A percentile compares a stretch with the other conserved stretches of the same genome.
These are phyloP conservation scores for Fusarium citri DNA, from an alignment of 2,329 filamentous ascomycete genomes.

Conservation along the genomic window DNA sequence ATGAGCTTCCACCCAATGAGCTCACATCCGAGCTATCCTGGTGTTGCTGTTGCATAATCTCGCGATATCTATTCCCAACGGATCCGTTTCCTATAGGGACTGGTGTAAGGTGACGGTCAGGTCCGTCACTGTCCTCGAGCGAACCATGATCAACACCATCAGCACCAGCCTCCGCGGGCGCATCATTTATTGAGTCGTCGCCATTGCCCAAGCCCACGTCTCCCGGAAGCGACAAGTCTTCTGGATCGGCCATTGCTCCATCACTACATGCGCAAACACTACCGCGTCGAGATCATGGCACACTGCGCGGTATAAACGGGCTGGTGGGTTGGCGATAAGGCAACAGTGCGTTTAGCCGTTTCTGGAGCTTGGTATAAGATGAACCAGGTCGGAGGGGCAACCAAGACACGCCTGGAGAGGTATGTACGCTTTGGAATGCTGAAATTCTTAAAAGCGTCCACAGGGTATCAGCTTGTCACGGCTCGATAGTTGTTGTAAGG, in stretches of 20 bases:
- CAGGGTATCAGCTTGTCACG: background rate
- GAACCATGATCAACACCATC: constrained; percentile 39
- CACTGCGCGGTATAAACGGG: constrained; percentile 38
- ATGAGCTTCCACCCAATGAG: constrained; percentile 59
- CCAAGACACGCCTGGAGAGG: constrained; percentile 6
- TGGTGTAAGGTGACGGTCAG: constrained; percentile 34
- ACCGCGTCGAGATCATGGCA: constrained; percentile 45
- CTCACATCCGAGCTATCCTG: constrained; percentile 64
- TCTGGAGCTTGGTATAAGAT: constrained; percentile 40
- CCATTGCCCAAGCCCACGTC: constrained; percentile 57
- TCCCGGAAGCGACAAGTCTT: constrained; percentile 57
- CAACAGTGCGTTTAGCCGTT: constrained; percentile 25
- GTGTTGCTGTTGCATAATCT: constrained; percentile 56
- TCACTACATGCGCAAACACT: constrained; percentile 50
- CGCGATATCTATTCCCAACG: constrained; percentile 57
- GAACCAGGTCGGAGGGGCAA: constrained; percentile 33
- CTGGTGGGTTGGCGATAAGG: constrained; percentile 37
- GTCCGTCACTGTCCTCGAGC: constrained; percentile 29
- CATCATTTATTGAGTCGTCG: constrained; percentile 53
- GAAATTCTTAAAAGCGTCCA: background rate
- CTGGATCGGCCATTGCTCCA: constrained; percentile 62
- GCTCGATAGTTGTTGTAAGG: constrained; percentile 1
- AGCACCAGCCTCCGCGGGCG: constrained; percentile 26
- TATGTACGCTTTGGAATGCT: constrained; percentile 3
- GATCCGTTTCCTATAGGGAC: constrained; percentile 40